Evolutionary conservation across 1,284 basidiomycete species (phyloP).

Genomic region (Pisolithus thermaeus): DNA sequence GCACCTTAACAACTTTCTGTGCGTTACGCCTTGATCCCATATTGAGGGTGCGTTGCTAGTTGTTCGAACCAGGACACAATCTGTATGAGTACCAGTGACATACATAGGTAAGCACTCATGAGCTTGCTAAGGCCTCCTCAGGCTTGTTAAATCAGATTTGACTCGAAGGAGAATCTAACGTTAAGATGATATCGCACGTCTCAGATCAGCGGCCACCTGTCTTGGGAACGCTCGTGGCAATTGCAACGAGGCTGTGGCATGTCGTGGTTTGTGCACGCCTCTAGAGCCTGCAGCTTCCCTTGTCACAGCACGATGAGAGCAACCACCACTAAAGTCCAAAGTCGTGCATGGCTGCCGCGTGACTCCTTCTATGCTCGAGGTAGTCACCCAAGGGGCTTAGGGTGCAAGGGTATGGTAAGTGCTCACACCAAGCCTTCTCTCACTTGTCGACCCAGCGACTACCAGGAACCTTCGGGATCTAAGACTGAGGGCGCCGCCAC

Average conservation of each 20-base stretch:
- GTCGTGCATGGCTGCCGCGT: not conserved
- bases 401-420: not conserved
- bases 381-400: not conserved
- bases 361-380: not conserved
- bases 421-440: not conserved
- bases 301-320: not conserved
- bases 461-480: not conserved
- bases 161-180: no score
- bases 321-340: not conserved
- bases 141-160: no score
- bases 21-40: no score
- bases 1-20: no score
- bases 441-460: not conserved
- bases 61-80: no score
- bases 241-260: no score
- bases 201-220: not conserved
- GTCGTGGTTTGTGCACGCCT: not conserved
- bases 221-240: not conserved
- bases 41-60: no score
- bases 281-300: not conserved
- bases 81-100: no score
- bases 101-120: no score
- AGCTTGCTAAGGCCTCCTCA: no score
- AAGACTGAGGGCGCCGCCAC: no score
- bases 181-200: not conserved